Evolutionary conservation across 2,329 filamentous ascomycete species (phyloP), one percentile per base, ranked within the genome.

Genomic region (Gremmenia infestans): DNA sequence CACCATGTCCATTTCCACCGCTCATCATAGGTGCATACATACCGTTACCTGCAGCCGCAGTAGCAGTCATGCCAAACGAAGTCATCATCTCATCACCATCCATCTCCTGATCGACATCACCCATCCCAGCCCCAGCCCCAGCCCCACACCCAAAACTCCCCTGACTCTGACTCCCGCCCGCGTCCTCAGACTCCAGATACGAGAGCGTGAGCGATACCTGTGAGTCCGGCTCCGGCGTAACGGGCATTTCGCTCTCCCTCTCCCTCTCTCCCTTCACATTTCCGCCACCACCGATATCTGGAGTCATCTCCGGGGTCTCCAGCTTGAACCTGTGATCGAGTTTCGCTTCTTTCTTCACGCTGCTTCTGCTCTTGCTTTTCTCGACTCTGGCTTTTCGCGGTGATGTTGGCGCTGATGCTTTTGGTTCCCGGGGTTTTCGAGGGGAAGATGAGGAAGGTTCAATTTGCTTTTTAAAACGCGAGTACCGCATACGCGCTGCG

Each of bases 401-500:
- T 4, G 54, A 48, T 28, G 50, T 55, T 6, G 58, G 6, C 4
- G 28, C 7, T 8, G 28, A 3, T 8, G 28, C 2, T 28, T 28
- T 39, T 25, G 37, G 17, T 15, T 62, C 63, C 1, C 62, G 57
- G 1, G 60, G 58, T 19, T 55, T 54, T 0, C 59, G 52, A 4
- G 55, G 49, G 8, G n/a, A 19, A 4, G 65, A 7, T 5, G n/a
- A 2, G 17, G 15, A 17, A 2, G 19, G 19, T 4, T 82, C 79
- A 72, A 80, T 78, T 48, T 80, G 76, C 53, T 75, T 72, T 56
- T 73, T 76, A 68, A 81, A 81, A 37, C 79, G 76, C 22, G 76
- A 78, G 65, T 76, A 82, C 28, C 80, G 75, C 79, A 82, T 82
- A 40, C 79, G 76, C 14, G 79, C 79, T 3, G 79, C 79, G 62